Percentiles rank a stretch among this genome's conserved stretches.
Evolutionary conservation across 805 yeast species (phyloP).

Genomic region (Yarrowia sp.): DNA sequence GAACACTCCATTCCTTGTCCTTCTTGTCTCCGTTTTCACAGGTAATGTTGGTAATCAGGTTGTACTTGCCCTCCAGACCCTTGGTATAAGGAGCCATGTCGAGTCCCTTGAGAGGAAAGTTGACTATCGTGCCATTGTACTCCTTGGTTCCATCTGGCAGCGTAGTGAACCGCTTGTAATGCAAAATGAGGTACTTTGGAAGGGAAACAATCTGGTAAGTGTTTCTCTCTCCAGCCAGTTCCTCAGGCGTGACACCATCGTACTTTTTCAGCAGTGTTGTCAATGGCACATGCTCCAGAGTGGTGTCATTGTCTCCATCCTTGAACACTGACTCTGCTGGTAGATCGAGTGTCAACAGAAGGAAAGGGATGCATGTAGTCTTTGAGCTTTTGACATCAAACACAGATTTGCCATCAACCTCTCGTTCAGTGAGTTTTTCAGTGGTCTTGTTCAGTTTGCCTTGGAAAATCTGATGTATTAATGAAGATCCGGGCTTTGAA

Average conservation of each 20-base stretch:
- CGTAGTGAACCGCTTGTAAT: slow-evolving; percentile 61
- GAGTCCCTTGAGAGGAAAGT: slow-evolving; percentile 56
- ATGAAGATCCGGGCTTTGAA: slow-evolving; percentile 45
- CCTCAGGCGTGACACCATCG: slow-evolving; percentile 48
- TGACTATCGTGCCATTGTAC: slow-evolving; percentile 68
- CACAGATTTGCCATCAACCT: slow-evolving; percentile 44
- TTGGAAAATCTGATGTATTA: slow-evolving; percentile 55
- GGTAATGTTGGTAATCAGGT: slow-evolving; percentile 59
- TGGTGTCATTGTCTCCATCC: slow-evolving; percentile 54
- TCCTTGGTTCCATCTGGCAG: slow-evolving; percentile 48
- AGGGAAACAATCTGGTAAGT: slow-evolving; percentile 53
- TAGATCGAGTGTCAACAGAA: slow-evolving; percentile 64
- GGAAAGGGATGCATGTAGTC: slow-evolving; percentile 50
- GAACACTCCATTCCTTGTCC: slow-evolving; percentile 58
- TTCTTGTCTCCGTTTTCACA: slow-evolving; percentile 48
- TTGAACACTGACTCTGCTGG: slow-evolving; percentile 66
- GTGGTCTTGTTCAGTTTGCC: slow-evolving; percentile 58
- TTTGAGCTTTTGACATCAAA: slow-evolving; percentile 44
- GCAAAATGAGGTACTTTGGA: slow-evolving; percentile 65
- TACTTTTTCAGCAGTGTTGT: slow-evolving; percentile 54
- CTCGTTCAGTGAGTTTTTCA: slow-evolving; percentile 45
- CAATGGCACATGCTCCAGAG: slow-evolving; percentile 61
- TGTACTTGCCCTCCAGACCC: slow-evolving; percentile 51
- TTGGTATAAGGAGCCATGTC: slow-evolving; percentile 51
- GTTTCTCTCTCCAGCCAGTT: slow-evolving; percentile 51